Evolutionary conservation across 179 eudicot species (phyloP).

Genomic region (Amaranthus tricolor): DNA sequence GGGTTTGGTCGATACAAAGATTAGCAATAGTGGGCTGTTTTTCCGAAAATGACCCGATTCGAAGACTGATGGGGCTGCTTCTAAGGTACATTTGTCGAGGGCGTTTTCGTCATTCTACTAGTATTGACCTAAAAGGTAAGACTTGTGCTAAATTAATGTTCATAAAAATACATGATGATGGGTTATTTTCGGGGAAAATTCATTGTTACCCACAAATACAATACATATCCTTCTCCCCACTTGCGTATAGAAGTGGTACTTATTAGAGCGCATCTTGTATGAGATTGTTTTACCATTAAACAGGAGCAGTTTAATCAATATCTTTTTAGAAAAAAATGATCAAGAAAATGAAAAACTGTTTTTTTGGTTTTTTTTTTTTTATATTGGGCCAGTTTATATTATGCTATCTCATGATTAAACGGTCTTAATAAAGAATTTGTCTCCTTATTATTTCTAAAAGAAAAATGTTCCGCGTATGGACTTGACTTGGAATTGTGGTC

Average conservation of each 20-base stretch:
- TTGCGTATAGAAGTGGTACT: not conserved
- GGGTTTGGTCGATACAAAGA: too few species aligned
- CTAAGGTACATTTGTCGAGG: not conserved
- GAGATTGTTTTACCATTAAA: too few species aligned
- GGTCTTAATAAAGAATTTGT: too few species aligned
- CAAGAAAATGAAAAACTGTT: too few species aligned
- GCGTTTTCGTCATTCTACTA: not conserved
- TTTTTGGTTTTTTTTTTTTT: too few species aligned
- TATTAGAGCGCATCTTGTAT: not conserved
- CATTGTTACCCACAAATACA: not conserved
- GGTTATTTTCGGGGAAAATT: conserved; percentile 9
- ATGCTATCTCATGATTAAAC: too few species aligned
- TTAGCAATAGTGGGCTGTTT: not conserved
- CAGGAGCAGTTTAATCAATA: too few species aligned
- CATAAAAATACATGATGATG: not conserved
- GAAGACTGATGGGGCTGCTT: not conserved
- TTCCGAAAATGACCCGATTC: not conserved
- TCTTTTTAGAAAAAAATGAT: too few species aligned
- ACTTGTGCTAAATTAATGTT: not conserved
- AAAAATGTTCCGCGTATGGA: too few species aligned
- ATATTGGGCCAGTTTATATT: too few species aligned
- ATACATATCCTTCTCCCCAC: not conserved
- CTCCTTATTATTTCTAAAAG: too few species aligned
- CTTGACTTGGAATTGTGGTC: too few species aligned
- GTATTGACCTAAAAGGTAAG: not conserved